These are phyloP conservation scores for Cyberlindnera mrakii DNA, from an alignment of 805 yeast species.

Conservation along the genomic window DNA sequence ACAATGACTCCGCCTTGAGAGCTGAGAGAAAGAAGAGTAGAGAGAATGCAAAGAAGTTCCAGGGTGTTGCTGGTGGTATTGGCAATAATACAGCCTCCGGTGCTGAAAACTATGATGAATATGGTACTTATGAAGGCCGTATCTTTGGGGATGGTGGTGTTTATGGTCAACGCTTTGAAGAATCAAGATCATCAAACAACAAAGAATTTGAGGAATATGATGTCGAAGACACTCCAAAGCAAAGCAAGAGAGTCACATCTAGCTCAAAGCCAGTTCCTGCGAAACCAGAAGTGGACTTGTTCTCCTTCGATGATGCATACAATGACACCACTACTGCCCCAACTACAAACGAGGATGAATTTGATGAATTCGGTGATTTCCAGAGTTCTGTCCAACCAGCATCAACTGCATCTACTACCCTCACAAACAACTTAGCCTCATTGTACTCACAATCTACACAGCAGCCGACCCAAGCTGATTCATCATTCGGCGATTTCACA, in stretches of 20 bases:
- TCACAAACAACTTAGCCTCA: slow-evolving; percentile 25
- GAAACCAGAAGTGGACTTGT: slow-evolving; percentile 38
- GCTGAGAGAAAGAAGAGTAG: slow-evolving; percentile 88
- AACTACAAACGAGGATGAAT: slow-evolving; percentile 33
- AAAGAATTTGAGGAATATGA: slow-evolving; percentile 59
- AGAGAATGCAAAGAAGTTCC: slow-evolving; percentile 74
- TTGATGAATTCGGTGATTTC: slow-evolving; percentile 77
- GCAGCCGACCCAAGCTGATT: slow-evolving; percentile 7
- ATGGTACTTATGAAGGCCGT: slow-evolving; percentile 36
- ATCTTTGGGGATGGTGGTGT: slow-evolving; percentile 72
- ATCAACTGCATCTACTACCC: slow-evolving; percentile 15
- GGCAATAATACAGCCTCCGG: slow-evolving; percentile 25
- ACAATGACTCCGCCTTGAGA: slow-evolving; percentile 72
- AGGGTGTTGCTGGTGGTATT: slow-evolving; percentile 67
- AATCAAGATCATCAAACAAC: slow-evolving; percentile 42
- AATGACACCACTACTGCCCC: slow-evolving; percentile 5
- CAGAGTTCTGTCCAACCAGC: slow-evolving; percentile 47
- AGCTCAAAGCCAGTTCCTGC: slow-evolving; percentile 27
- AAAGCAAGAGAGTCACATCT: slow-evolving; percentile 22
- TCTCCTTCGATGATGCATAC: slow-evolving; percentile 34
- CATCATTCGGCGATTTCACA: slow-evolving; percentile 21
- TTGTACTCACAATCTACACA: slow-evolving; percentile 20
- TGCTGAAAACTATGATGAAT: slow-evolving; percentile 41
- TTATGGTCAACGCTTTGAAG: slow-evolving; percentile 60
- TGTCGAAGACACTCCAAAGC: slow-evolving; percentile 25